Conservation (phyloP, 345 rosid species). For the Citrus australasica region DNA sequence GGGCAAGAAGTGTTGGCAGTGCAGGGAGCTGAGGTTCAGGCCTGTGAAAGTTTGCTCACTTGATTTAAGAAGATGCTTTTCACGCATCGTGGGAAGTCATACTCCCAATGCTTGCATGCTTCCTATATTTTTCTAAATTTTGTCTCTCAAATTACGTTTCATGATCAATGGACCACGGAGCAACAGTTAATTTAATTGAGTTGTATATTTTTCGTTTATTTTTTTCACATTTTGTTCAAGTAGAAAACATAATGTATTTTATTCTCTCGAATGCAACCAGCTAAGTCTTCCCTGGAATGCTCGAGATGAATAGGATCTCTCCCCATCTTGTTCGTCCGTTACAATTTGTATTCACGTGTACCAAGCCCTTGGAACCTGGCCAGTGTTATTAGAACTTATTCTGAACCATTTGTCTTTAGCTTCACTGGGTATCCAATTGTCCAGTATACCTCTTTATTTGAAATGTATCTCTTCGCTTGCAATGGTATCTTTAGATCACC, state of each 20-base stretch:
- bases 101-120: background rate
- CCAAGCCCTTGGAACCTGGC: background rate
- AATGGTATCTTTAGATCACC: background rate
- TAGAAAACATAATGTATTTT: background rate
- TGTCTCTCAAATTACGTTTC: background rate
- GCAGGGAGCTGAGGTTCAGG: slow-evolving; percentile 26
- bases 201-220: slow-evolving; percentile 1
- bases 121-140: background rate
- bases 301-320: background rate
- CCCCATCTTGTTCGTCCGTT: background rate
- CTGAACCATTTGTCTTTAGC: background rate
- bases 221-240: slow-evolving; percentile 9
- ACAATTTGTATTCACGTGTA: background rate
- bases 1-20: slow-evolving; percentile 31
- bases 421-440: background rate
- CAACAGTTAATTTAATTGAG: slow-evolving; percentile 12
- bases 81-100: background rate
- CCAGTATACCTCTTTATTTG: background rate
- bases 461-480: background rate
- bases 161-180: slow-evolving; percentile 8
- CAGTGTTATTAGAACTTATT: background rate
- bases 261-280: slow-evolving; percentile 2
- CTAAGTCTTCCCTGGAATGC: background rate
- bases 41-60: slow-evolving; percentile 31
- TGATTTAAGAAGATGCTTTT: background rate